These are phyloP conservation scores for Infundibulicybe gibba DNA, from an alignment of 768 basidiomycete species.

Conservation along the genomic window DNA sequence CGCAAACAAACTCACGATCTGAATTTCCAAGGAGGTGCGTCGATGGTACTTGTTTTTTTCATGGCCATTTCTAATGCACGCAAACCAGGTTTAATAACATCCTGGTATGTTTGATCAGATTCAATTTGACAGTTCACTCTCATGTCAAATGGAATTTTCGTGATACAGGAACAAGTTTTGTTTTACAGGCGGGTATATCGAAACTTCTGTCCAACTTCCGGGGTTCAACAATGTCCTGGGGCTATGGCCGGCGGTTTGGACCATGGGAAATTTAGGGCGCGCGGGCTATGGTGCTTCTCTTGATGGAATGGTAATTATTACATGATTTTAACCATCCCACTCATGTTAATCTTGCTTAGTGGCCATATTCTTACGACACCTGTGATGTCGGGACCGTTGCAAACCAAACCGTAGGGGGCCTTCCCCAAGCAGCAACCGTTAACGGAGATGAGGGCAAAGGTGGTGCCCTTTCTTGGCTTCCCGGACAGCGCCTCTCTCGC, in stretches of 20 bases:
- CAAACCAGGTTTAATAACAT: constrained; percentile 40
- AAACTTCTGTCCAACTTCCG: constrained; percentile 60
- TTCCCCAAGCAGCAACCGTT: constrained; percentile 57
- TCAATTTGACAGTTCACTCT: no score
- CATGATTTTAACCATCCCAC: constrained; percentile 1
- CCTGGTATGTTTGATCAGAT: constrained; percentile 25
- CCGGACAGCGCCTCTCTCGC: constrained; percentile 78
- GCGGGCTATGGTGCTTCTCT: constrained; percentile 85
- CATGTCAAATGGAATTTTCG: no score
- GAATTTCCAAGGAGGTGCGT: constrained; percentile 64
- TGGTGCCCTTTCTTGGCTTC: constrained; percentile 64
- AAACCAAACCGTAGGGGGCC: constrained; percentile 76
- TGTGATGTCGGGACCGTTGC: constrained; percentile 84
- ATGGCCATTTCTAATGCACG: constrained; percentile 16
- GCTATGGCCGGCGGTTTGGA: constrained; percentile 83
- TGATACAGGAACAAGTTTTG: constrained; percentile 86
- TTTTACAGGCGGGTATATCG: constrained; percentile 80
- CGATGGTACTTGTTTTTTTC: constrained; percentile 10
- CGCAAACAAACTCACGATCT: constrained; percentile 64
- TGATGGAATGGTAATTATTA: constrained; percentile 62
- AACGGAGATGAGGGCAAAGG: constrained; percentile 50
- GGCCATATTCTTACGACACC: constrained; percentile 79
- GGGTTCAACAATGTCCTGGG: constrained; percentile 63
- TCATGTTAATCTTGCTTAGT: constrained; percentile 32
- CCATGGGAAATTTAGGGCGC: constrained; percentile 65